Base-by-base conservation (phyloP, 2,329 filamentous ascomycete species). In the Cryphonectria nitschkei region DNA sequence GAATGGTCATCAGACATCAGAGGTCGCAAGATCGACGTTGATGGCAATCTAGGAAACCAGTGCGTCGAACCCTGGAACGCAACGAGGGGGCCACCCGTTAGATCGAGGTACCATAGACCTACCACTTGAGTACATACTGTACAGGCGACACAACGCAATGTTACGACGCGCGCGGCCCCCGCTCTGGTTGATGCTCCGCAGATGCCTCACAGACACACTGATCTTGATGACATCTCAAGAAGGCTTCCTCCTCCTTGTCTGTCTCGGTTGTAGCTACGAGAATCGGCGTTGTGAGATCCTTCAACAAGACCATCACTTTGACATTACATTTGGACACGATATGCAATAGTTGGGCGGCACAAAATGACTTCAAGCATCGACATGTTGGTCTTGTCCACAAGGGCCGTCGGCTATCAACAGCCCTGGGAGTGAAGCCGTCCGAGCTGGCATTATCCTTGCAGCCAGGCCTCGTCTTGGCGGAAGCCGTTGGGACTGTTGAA, bases 41-140 rank as follows among this genome's bases (percentile, higher is more conserved):
- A 50, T 60, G 41, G 65, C 65, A 46, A 70, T 63, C 62, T 61
- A 67, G 68, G 65, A 68, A 68, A 70, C 68, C 70, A 70, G 65
- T 66, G 68, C 70, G 70, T 63, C 65, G 70, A 65, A 66, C 70
- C 70, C 70, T 64, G 52, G 62, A 68, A 54, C 46, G 26, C 7
- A 60, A 54, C 7, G 46, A 41, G 54, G 52, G 54, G 65, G 37
- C 34, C 52, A 60, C 41, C 65, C 65, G 0, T 11, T 61, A 54
- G 52, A n/a, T 14, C n/a, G n/a, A 41, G 50, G 22, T 37, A 67
- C 50, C 26, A 26, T 26, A 26, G 26, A 26, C 26, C 26, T 34
- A 3, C 41, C 37, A 39, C 37, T 11, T 11, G 9, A 43, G 41
- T 43, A 43, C 41, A 43, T 43, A 43, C 37, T 8, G 41, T 16